Conservation (phyloP, 2,329 filamentous ascomycete species). For the Neofusicoccum cordaticola region DNA sequence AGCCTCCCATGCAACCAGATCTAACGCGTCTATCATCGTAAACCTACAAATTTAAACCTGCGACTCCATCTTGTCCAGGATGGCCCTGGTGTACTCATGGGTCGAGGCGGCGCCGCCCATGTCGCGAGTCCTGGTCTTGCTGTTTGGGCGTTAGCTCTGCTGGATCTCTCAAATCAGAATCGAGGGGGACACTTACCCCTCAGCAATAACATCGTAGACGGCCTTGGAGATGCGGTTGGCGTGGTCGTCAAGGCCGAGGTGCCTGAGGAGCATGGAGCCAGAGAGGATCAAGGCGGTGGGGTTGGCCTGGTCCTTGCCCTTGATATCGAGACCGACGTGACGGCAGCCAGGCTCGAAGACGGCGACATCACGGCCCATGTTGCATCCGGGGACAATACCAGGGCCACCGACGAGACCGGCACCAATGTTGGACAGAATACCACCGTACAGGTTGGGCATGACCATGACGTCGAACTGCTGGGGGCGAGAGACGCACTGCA, state of each 20-base stretch:
- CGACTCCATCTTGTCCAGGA: slow-evolving; percentile 90
- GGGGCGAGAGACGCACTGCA: slow-evolving; percentile 94
- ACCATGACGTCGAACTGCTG: slow-evolving; percentile 99
- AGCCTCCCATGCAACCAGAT: slow-evolving; percentile 9
- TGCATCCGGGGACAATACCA: slow-evolving; percentile 96
- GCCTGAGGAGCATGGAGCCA: slow-evolving; percentile 93
- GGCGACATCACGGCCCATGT: slow-evolving; percentile 98
- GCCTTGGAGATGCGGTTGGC: slow-evolving; percentile 97
- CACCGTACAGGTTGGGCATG: slow-evolving; percentile 99
- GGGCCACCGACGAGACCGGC: slow-evolving; percentile 95
- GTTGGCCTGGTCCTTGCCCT: slow-evolving; percentile 99
- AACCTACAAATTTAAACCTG: slow-evolving; percentile 25
- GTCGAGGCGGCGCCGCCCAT: slow-evolving; percentile 92
- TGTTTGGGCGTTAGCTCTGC: slow-evolving; percentile 43
- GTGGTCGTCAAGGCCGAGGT: slow-evolving; percentile 95
- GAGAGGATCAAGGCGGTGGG: slow-evolving; percentile 93
- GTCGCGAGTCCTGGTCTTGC: slow-evolving; percentile 84
- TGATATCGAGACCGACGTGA: slow-evolving; percentile 98
- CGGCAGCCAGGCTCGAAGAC: slow-evolving; percentile 99
- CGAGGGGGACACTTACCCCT: slow-evolving; percentile 65
- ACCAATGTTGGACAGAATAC: slow-evolving; percentile 98
- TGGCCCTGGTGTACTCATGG: slow-evolving; percentile 90
- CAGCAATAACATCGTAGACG: slow-evolving; percentile 76
- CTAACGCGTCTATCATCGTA: slow-evolving; percentile 12
- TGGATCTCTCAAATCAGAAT: background rate